A percentile compares a stretch with the other conserved stretches of the same genome.
Conservation (phyloP, 2,329 filamentous ascomycete genomes). For the Ascocoryne sarcoides region DNA sequence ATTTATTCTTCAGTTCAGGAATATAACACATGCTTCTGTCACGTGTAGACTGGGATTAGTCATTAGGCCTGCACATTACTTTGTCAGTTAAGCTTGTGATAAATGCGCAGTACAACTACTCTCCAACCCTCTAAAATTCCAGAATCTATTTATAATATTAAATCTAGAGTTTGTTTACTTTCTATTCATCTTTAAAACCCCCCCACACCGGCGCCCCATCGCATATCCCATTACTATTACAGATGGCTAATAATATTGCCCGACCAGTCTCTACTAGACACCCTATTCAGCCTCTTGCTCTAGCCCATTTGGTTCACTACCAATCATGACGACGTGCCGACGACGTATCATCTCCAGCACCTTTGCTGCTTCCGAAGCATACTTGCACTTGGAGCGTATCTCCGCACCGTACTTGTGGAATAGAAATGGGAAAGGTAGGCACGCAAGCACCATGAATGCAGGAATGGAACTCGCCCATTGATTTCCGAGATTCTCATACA, state of each 20-base stretch:
- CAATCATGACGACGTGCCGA: constrained; percentile 6
- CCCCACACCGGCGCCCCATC: constrained; percentile 3
- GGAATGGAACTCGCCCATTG: constrained; percentile 70
- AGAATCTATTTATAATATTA: constrained; percentile 1
- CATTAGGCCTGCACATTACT: no score
- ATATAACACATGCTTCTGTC: no score
- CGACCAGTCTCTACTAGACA: constrained; percentile 3
- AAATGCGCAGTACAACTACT: no score
- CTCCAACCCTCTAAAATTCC: no score
- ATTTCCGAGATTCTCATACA: constrained; percentile 47
- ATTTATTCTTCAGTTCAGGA: no score
- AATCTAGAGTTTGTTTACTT: constrained; percentile 3
- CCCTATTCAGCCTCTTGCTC: constrained; percentile 4
- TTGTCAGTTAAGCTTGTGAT: no score
- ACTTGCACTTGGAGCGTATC: constrained; percentile 61
- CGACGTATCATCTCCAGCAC: constrained; percentile 5
- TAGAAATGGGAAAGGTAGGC: constrained; percentile 64
- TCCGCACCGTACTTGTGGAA: constrained; percentile 62
- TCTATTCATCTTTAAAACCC: constrained; percentile 2
- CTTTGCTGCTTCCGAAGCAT: constrained; percentile 47
- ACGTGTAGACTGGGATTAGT: no score
- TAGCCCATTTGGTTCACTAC: constrained; percentile 4
- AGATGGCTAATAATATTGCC: constrained; percentile 4
- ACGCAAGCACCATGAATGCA: constrained; percentile 62
- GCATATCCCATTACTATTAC: no score